Base-by-base conservation (phyloP, 257 asterid species). In the Scutellaria baicalensis region DNA sequence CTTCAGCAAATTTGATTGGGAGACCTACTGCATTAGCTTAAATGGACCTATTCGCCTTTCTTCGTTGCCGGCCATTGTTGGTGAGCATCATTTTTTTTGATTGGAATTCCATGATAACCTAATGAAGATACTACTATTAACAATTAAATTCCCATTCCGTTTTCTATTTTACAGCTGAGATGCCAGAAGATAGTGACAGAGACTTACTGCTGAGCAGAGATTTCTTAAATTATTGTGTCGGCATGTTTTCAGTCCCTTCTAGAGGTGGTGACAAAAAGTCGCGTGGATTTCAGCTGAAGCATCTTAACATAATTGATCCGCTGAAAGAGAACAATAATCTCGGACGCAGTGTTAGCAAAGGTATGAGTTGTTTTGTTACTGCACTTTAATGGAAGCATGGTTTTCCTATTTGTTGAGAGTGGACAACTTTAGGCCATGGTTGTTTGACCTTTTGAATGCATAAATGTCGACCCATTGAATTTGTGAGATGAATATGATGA, bases 1-100 rank as follows among this genome's bases (percentile, higher is more conserved):
- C 74, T 94, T 87, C 72, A 86, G 97, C 83, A 83, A 91, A 68
- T 94, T 94, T 33, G 90, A 89, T 51, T 94, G 99, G 99, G 97
- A 87, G 12, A 80, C 84, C 64, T 85, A 88, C 45, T 77, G 91
- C 18, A 70, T 94, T 54, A 91, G 93, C 79, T 75, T 94, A 79
- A 73, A 71, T 49, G 99, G 97, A 17, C 95, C 90, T 13, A 80
- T 89, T 67, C 85, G 77, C 39, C 69, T 88, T 54, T 84, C 96
- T 17, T 82, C 96, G 4, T 73, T 89, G 79, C 97, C 95, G 2
- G 86, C 75, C 57, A 33, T 85, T 63, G 81, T 74, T 48, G 96
- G 99, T 91, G 78, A 85, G 96, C 57, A 64, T 8, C 62, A 18
- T 51, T 38, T 56, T 68, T 74, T 70, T 48, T 49, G 38, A 33